Evolutionary conservation across 73 alveolate species (phyloP), one percentile per base, ranked within the genome.

Genomic region (Uronychia binucleata): DNA sequence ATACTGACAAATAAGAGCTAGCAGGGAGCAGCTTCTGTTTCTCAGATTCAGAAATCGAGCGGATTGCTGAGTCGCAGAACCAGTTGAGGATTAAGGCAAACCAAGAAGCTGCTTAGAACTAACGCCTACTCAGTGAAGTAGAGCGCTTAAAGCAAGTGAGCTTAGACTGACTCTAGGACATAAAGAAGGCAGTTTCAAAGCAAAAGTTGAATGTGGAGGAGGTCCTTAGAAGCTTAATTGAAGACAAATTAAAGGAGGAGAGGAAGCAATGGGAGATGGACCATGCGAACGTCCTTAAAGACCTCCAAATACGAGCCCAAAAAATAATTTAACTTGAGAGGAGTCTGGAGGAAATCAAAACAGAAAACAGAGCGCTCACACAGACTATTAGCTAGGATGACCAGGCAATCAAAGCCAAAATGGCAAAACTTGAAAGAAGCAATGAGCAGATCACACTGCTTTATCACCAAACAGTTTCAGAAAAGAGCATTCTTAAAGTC

Each of bases 401-500:
- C 81, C 90, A 89, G 32, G 92, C 88, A 35, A 74, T 93, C 31
- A 86, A 90, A 80, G 76, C 85, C 80, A 94, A 96, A 92, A 91
- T 94, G 58, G 80, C 89, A 29, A 93, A 95, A 31, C 86, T 93
- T 80, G 98, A 94, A 85, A 87, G 89, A 79, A 96, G 94, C 81
- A 86, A 93, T 57, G 98, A 94, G 75, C 94, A 94, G 88, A 90
- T 96, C 31, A 96, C 97, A 58, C 90, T 94, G 35, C 94, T 96
- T 98, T 96, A 96, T 90, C 98, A 96, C 93, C 90, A 92, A 89
- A 87, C 92, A 59, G 97, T 93, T 74, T 89, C 97, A 34, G 92
- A 96, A 83, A 96, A 96, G 89, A 92, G 97, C 57, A 91, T 96
- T 13, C 60, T 96, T 81, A 91, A 91, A 89, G 92, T 84, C 33